Conservation (phyloP, 129 eudicot genomes). For the Kitagawia praeruptora region DNA sequence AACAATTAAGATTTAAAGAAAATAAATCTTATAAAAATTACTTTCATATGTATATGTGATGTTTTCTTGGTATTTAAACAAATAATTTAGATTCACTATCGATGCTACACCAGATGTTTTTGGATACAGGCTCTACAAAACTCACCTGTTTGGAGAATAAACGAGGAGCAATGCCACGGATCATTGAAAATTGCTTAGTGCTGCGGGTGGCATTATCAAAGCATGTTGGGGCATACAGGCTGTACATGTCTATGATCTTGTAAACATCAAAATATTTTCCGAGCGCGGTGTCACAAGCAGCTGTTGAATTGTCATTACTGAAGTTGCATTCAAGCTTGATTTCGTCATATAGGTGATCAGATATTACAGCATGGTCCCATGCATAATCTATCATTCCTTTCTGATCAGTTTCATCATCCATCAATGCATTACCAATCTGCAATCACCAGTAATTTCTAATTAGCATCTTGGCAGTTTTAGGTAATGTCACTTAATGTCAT, state of each 20-base stretch:
- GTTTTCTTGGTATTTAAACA: neutral
- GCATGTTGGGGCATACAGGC: conserved; percentile 68
- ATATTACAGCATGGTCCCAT: conserved; percentile 84
- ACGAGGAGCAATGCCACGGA: conserved; percentile 32
- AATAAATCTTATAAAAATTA: neutral
- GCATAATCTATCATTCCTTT: conserved; percentile 77
- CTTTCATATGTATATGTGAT: neutral
- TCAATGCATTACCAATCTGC: conserved; percentile 81
- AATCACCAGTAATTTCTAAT: neutral
- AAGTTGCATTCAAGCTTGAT: conserved; percentile 51
- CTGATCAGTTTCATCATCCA: conserved; percentile 84
- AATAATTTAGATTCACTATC: neutral
- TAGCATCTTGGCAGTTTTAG: neutral
- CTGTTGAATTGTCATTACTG: conserved; percentile 13
- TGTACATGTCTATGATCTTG: conserved; percentile 76
- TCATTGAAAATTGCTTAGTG: conserved; percentile 17
- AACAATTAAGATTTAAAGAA: neutral
- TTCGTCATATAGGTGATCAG: conserved; percentile 38
- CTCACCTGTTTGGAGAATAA: conserved; percentile 49
- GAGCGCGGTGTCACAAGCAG: conserved; percentile 31
- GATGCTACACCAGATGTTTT: neutral
- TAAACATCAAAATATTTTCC: conserved; percentile 46
- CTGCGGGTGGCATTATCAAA: conserved; percentile 24
- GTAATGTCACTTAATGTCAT: neutral
- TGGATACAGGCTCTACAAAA: neutral